Base-by-base conservation (phyloP, 2,329 filamentous ascomycete species). In the Calcarisporium arbuscula region DNA sequence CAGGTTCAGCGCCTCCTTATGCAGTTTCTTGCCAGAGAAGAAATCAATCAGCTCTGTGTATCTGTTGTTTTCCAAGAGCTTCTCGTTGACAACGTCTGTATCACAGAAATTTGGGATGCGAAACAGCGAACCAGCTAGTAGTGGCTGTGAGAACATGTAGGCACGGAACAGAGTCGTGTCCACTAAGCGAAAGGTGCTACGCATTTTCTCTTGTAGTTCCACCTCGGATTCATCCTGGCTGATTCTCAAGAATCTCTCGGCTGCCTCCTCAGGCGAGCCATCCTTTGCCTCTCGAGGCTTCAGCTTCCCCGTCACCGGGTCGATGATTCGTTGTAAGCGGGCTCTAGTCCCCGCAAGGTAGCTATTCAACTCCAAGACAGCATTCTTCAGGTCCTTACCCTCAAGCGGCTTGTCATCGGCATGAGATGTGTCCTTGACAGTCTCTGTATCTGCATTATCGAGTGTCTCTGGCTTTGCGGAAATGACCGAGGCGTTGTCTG, bases 41-140 rank as follows among this genome's bases (percentile, higher is more conserved):
- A 98, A 98, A 57, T 96, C 90, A n/a, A 98, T 88, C 2, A 98
- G 68, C 61, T 96, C 90, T 33, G 82, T 90, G 59, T 94, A 95
- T 20, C 89, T 79, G 38, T 85, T 85, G 26, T 82, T 86, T 55
- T 95, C 86, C 40, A 95, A 79, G 5, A 98, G 67, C 49, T 88
- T 88, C 58, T 95, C 85, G 54, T 95, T 92, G 16, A 98, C 90
- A 4, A 96, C 92, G 19, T 86, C 82, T 1, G 92, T 90, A 49
- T 98, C 90, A 57, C 92, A 96, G 54, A 95, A 96, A 57, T 98
- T 98, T 53, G 89, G 82, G 33, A 96, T 86, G 17, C 92, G 87
- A 64, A 98, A 96, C 0, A 98, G 72, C 1, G 89, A 86, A 3
- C 85, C 85, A 4, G 88, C 88, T 9, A 98, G 69, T 6, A 82